Conservation (phyloP, 306 rosid species). For the Glycine soja region DNA sequence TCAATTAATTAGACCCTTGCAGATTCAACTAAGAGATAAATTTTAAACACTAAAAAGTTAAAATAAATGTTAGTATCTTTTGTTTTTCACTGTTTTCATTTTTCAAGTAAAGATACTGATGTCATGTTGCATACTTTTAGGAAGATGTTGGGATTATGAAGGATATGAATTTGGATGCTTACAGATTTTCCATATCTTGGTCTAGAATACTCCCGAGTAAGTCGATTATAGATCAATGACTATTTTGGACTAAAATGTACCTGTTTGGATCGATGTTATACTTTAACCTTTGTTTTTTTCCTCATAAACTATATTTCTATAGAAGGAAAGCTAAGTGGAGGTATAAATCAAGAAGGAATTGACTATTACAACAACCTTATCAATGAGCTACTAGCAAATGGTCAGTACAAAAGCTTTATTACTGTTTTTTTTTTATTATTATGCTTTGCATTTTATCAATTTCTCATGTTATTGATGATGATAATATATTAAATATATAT, state of each 20-base stretch:
- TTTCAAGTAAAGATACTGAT: background rate
- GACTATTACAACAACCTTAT: conserved; percentile 67
- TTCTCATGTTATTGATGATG: background rate
- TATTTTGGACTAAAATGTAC: background rate
- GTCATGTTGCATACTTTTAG: conserved; percentile 24
- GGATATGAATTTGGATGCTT: conserved; percentile 65
- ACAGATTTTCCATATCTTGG: conserved; percentile 81
- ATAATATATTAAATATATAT: background rate
- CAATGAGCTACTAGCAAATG: conserved; percentile 58
- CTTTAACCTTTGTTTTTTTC: background rate
- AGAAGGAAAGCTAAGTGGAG: conserved; percentile 67
- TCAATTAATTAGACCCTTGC: background rate
- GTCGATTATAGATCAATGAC: background rate
- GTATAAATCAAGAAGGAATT: conserved; percentile 62
- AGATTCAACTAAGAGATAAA: background rate
- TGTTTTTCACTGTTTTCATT: background rate
- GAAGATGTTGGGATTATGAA: conserved; percentile 73
- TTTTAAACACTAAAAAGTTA: background rate
- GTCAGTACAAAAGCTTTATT: conserved; percentile 22
- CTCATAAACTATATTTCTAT: background rate
- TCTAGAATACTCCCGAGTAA: conserved; percentile 71
- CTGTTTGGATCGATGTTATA: background rate
- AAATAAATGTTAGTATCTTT: background rate
- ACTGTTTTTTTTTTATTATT: background rate
- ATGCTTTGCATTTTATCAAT: background rate